phyloP scores from a whole-genome alignment of 148 eudicot genomes.

The Beta vulgaris region DNA sequence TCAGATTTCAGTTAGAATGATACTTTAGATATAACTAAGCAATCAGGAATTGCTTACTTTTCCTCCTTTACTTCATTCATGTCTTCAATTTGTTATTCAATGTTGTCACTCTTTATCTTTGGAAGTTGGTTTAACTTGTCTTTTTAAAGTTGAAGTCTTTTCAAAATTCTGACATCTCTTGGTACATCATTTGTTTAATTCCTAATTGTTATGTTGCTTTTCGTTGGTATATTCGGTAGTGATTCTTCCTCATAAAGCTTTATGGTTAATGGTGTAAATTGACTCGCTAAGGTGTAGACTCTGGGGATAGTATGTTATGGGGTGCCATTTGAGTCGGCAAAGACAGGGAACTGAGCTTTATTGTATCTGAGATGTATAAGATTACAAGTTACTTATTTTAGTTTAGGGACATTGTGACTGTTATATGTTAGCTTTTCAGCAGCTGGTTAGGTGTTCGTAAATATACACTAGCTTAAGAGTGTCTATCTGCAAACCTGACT shows the following conservation, averaged over 20 bases:
- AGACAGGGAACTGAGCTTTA: neutral
- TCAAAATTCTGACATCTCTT: too few species aligned
- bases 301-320: neutral
- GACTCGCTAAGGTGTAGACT: neutral
- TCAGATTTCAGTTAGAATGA: neutral
- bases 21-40: neutral
- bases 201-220: neutral
- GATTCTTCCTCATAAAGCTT: neutral
- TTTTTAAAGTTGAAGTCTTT: neutral
- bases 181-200: neutral
- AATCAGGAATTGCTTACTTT: neutral
- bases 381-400: neutral
- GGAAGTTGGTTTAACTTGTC: neutral
- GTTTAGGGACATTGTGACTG: neutral
- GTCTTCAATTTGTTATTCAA: neutral
- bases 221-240: neutral
- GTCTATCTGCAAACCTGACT: neutral
- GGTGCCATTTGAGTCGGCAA: neutral
- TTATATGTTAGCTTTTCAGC: neutral
- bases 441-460: neutral
- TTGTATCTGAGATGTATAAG: neutral
- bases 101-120: neutral
- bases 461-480: neutral
- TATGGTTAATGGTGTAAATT: neutral
- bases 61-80: too few species aligned